A percentile compares a stretch with the other conserved stretches of the same genome.
phyloP scores from a whole-genome alignment of 2,329 filamentous ascomycete species.

The Hypoxylon sp. region DNA sequence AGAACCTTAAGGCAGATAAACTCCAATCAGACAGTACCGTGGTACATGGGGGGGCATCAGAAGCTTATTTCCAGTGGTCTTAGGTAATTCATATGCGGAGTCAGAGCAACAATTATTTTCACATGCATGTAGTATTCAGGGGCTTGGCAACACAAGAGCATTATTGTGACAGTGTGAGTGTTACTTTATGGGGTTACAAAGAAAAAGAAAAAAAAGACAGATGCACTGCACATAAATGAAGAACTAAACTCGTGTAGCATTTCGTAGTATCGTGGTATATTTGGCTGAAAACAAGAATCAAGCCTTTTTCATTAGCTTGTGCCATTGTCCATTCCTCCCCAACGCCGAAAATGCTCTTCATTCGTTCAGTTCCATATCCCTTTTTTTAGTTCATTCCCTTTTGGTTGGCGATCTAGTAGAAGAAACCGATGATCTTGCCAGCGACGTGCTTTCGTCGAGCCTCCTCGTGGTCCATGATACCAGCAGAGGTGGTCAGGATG shows the following conservation, averaged over 20 bases:
- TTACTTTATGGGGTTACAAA: too few relatives aligned
- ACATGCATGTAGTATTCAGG: too few relatives aligned
- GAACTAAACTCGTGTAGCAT: conserved; percentile 40
- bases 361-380: conserved; percentile 26
- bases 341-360: conserved; percentile 46
- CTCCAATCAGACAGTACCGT: conserved; percentile 16
- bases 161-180: conserved; percentile 2
- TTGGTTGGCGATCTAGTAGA: conserved; percentile 73
- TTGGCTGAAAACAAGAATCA: conserved; percentile 39
- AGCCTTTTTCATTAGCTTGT: conserved; percentile 33
- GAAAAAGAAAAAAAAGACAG: not conserved
- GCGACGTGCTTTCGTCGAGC: conserved; percentile 98
- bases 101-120: conserved; percentile 4
- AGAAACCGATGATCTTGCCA: conserved; percentile 99
- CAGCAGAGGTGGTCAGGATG: conserved; percentile 97
- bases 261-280: conserved; percentile 45
- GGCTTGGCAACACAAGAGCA: conserved; percentile 18
- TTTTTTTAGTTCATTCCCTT: conserved; percentile 20
- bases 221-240: too few relatives aligned
- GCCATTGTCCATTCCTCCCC: conserved; percentile 42
- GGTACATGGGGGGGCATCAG: conserved; percentile 19
- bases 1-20: conserved; percentile 30
- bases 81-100: conserved; percentile 5
- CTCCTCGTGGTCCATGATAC: conserved; percentile 99
- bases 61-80: conserved; percentile 1